A percentile compares a stretch with the other conserved stretches of the same genome.
Evolutionary conservation across 805 yeast species (phyloP).

Genomic region (Brettanomyces bruxellensis): DNA sequence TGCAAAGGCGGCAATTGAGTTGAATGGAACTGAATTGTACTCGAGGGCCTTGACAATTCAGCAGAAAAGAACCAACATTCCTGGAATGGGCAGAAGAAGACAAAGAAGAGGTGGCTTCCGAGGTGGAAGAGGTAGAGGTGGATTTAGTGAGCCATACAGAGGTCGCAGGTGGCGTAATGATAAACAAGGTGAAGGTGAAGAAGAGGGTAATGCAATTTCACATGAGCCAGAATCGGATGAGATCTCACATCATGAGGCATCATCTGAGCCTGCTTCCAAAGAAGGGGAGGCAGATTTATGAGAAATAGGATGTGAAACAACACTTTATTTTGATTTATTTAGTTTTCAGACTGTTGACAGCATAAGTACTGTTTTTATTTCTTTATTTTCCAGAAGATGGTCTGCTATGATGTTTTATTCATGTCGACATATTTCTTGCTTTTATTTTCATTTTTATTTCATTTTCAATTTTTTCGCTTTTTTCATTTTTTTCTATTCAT

Average conservation of each 20-base stretch:
- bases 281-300: too few species aligned
- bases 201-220: not conserved
- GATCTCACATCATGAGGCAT: too few species aligned
- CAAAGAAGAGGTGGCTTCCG: conserved; percentile 23
- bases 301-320: too few species aligned
- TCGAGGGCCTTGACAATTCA: conserved; percentile 62
- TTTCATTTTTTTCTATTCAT: not conserved
- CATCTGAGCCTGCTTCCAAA: too few species aligned
- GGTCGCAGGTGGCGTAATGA: conserved; percentile 4
- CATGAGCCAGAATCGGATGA: not conserved
- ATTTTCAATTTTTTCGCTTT: not conserved
- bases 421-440: too few species aligned
- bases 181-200: not conserved
- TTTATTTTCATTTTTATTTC: too few species aligned
- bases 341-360: too few species aligned
- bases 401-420: too few species aligned
- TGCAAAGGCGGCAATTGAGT: conserved; percentile 54
- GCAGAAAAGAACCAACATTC: conserved; percentile 73
- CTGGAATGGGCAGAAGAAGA: conserved; percentile 37
- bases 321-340: too few species aligned
- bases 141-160: conserved; percentile 6
- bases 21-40: conserved; percentile 55
- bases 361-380: too few species aligned
- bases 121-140: conserved; percentile 7
- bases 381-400: too few species aligned